Evolutionary conservation across 352 stramenopile genomes (phyloP).

Genomic region (Lagenidium giganteum): DNA sequence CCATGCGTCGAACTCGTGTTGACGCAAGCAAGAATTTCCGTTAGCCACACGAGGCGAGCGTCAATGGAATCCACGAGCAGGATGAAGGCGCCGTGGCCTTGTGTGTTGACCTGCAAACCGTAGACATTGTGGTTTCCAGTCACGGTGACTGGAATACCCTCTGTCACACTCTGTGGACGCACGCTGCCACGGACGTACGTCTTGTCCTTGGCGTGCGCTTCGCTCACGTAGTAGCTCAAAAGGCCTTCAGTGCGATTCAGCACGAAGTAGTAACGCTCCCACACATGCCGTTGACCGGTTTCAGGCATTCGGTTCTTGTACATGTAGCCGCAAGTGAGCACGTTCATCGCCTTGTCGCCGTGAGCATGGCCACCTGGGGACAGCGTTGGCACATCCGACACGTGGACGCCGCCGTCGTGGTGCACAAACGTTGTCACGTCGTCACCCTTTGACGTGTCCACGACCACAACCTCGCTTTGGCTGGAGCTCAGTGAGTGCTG

Average conservation of each 20-base stretch:
- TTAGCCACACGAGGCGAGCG: conserved; percentile 75
- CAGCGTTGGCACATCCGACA: conserved; percentile 42
- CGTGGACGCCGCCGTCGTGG: conserved; percentile 65
- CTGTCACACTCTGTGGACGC: conserved; percentile 71
- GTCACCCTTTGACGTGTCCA: conserved; percentile 79
- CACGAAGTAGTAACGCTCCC: conserved; percentile 86
- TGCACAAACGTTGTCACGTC: conserved; percentile 77
- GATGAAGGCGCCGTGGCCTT: conserved; percentile 81
- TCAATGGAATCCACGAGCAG: conserved; percentile 83
- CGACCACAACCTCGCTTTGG: conserved; percentile 66
- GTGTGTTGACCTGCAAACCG: conserved; percentile 84
- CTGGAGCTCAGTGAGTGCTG: too few relatives aligned
- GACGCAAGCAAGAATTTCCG: conserved; percentile 70
- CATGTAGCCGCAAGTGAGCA: conserved; percentile 82
- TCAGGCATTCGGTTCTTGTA: conserved; percentile 86
- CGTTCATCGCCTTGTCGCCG: conserved; percentile 33
- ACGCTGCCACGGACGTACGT: conserved; percentile 81
- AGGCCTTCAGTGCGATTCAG: conserved; percentile 68
- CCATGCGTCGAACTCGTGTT: conserved; percentile 29
- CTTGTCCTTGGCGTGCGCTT: conserved; percentile 78
- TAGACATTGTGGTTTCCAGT: conserved; percentile 66
- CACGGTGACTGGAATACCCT: conserved; percentile 70
- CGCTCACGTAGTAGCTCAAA: conserved; percentile 83
- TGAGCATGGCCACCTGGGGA: conserved; percentile 18
- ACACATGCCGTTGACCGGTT: conserved; percentile 72